Conservation (phyloP, 2,329 filamentous ascomycete species). For the Epichloe uncinata region DNA sequence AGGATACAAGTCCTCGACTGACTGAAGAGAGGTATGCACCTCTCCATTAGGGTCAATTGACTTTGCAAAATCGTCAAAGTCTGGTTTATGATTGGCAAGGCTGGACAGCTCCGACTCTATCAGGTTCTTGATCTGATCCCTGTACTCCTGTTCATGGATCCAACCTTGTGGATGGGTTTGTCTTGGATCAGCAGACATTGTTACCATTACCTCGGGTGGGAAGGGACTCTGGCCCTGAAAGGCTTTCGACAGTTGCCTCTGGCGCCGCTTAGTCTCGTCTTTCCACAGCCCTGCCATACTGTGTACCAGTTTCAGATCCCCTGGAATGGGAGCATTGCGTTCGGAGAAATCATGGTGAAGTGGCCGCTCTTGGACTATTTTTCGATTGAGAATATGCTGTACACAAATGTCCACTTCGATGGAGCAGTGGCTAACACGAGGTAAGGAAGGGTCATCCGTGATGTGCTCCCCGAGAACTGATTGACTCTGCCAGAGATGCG, state of each 20-base stretch:
- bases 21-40: constrained; percentile 65
- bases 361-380: constrained; percentile 57
- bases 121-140: constrained; percentile 48
- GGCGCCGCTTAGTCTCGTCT: constrained; percentile 72
- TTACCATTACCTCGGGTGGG: constrained; percentile 64
- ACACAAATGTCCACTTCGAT: constrained; percentile 84
- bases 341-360: constrained; percentile 85
- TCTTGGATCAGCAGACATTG: constrained; percentile 76
- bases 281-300: constrained; percentile 93
- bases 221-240: constrained; percentile 63
- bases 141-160: constrained; percentile 84
- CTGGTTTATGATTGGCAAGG: constrained; percentile 25
- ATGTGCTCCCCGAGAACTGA: constrained; percentile 42
- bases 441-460: constrained; percentile 48
- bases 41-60: constrained; percentile 36
- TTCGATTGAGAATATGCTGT: constrained; percentile 75
- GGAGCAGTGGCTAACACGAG: constrained; percentile 73
- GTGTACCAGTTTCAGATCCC: constrained; percentile 70
- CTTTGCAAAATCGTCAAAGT: constrained; percentile 55
- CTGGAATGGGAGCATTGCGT: constrained; percentile 44
- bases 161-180: constrained; percentile 63
- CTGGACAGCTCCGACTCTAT: constrained; percentile 47
- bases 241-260: constrained; percentile 51
- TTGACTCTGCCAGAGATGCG: constrained; percentile 68
- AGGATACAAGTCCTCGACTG: constrained; percentile 77